These are phyloP conservation scores for Penicillium verrucosum DNA, from an alignment of 2,329 filamentous ascomycete genomes.

Conservation along the genomic window DNA sequence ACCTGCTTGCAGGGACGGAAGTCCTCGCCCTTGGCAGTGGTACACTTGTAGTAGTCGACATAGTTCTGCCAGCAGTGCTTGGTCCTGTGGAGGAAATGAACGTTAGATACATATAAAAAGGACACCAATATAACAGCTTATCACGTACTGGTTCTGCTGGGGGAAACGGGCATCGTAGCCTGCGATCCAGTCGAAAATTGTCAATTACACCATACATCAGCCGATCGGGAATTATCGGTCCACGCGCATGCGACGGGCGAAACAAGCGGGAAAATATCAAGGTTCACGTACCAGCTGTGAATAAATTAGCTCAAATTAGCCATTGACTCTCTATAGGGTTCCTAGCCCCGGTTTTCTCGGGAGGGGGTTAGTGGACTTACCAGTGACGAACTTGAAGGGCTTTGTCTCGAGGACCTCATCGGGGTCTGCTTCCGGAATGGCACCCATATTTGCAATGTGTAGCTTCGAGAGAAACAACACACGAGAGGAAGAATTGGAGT, in stretches of 20 bases:
- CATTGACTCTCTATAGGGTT: constrained; percentile 31
- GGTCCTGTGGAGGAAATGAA: constrained; percentile 48
- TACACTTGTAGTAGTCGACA: constrained; percentile 99
- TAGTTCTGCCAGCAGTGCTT: constrained; percentile 99
- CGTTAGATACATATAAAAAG: constrained; percentile 11
- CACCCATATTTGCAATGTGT: constrained; percentile 71
- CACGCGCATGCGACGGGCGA: constrained; percentile 10
- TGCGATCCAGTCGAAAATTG: constrained; percentile 46
- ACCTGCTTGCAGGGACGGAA: constrained; percentile 97
- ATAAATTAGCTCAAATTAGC: constrained; percentile 46
- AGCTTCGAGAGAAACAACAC: constrained; percentile 19
- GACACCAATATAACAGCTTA: background rate
- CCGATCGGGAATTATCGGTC: constrained; percentile 13
- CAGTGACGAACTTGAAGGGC: constrained; percentile 99
- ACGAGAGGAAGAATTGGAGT: constrained; percentile 13
- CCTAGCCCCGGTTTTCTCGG: constrained; percentile 23
- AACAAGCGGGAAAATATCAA: constrained; percentile 13
- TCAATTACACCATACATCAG: constrained; percentile 24
- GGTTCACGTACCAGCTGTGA: constrained; percentile 48
- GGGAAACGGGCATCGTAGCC: constrained; percentile 99
- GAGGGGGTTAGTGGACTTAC: constrained; percentile 55
- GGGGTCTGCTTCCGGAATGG: constrained; percentile 58
- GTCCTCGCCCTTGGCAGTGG: constrained; percentile 96
- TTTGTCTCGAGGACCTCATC: constrained; percentile 87
- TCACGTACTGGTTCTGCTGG: constrained; percentile 71